Percentiles rank a stretch among this genome's conserved stretches.
Evolutionary conservation across 768 basidiomycete genomes (phyloP).

Genomic region (Xerocomus spinulosus): DNA sequence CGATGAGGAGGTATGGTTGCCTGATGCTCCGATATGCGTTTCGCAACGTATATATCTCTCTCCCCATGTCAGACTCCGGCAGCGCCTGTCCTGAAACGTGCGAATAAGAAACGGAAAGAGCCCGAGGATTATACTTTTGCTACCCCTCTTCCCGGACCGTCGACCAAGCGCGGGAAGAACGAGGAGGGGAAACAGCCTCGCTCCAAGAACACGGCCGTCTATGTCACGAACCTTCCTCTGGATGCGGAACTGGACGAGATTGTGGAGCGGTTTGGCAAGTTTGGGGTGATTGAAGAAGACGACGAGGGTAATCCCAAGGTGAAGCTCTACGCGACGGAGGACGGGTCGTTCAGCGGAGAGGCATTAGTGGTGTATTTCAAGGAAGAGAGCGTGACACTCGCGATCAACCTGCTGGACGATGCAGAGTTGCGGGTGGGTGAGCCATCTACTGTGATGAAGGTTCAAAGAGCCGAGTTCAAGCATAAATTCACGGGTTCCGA

Average conservation of each 20-base stretch:
- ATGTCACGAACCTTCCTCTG: slow-evolving; percentile 76
- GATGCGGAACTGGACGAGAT: slow-evolving; percentile 75
- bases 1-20: slow-evolving; percentile 77
- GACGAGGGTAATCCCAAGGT: slow-evolving; percentile 89
- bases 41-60: slow-evolving; percentile 23
- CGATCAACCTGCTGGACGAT: slow-evolving; percentile 83
- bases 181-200: slow-evolving; percentile 47
- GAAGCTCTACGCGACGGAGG: slow-evolving; percentile 89
- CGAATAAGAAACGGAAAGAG: slow-evolving; percentile 75
- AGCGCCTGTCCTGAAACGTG: slow-evolving; percentile 77
- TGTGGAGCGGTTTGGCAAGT: slow-evolving; percentile 82
- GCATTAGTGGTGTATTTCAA: slow-evolving; percentile 97
- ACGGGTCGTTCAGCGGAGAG: slow-evolving; percentile 88
- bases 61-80: slow-evolving; percentile 63
- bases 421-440: slow-evolving; percentile 86
- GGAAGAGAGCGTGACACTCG: slow-evolving; percentile 88
- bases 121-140: slow-evolving; percentile 67
- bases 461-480: slow-evolving; percentile 71
- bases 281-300: slow-evolving; percentile 90
- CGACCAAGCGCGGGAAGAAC: slow-evolving; percentile 67
- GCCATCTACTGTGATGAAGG: slow-evolving; percentile 64
- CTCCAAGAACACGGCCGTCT: slow-evolving; percentile 92
- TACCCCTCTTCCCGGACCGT: slow-evolving; percentile 45
- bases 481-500: slow-evolving; percentile 55
- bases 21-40: slow-evolving; percentile 14